Conservation (phyloP, 805 yeast genomes). For the Metschnikowia koreensis region DNA sequence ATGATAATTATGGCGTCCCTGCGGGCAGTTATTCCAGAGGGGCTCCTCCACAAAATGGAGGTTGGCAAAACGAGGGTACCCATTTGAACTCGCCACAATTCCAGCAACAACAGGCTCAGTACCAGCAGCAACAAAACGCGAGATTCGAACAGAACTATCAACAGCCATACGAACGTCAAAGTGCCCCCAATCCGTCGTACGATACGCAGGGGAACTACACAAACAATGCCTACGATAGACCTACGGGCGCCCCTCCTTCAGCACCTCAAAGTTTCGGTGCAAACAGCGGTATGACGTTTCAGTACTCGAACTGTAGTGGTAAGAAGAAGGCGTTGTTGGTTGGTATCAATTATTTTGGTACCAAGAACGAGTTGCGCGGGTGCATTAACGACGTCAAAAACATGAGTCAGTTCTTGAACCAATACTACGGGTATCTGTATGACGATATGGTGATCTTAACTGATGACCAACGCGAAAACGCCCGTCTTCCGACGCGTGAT, state of each 20-base stretch:
- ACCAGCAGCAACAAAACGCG: slow-evolving; percentile 20
- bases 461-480: slow-evolving; percentile 49
- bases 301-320: slow-evolving; percentile 71
- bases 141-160: slow-evolving; percentile 6
- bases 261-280: slow-evolving; percentile 38
- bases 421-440: slow-evolving; percentile 43
- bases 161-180: slow-evolving; percentile 14
- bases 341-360: slow-evolving; percentile 77
- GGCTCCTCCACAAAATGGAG: slow-evolving; percentile 21
- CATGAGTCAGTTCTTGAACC: slow-evolving; percentile 43
- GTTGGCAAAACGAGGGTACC: slow-evolving; percentile 15
- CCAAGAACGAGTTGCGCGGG: slow-evolving; percentile 61
- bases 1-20: slow-evolving; percentile 17
- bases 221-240: slow-evolving; percentile 2
- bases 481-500: slow-evolving; percentile 58
- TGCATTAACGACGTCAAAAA: slow-evolving; percentile 76
- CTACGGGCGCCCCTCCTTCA: slow-evolving; percentile 22
- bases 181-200: slow-evolving; percentile 18
- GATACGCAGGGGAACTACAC: slow-evolving; percentile 17
- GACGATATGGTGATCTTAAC: slow-evolving; percentile 61
- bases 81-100: slow-evolving; percentile 18
- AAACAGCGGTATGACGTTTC: slow-evolving; percentile 38
- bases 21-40: slow-evolving; percentile 20
- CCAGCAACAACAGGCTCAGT: slow-evolving; percentile 18
- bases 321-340: slow-evolving; percentile 69